These are phyloP conservation scores for Cydonia oblonga DNA, from an alignment of 331 rosid species.

Conservation along the genomic window DNA sequence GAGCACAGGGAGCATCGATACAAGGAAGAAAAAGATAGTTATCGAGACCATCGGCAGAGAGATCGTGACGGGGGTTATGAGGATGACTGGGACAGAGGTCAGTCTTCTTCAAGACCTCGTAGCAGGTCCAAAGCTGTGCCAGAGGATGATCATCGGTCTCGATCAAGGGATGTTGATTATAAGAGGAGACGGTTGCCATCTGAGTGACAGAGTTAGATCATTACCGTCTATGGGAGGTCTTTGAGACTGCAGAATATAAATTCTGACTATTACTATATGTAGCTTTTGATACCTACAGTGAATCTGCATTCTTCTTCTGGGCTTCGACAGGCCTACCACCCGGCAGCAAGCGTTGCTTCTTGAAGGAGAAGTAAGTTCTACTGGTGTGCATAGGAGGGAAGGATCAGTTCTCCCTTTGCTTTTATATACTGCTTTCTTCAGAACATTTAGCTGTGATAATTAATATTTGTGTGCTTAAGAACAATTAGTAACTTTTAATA, in stretches of 20 bases:
- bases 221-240: background rate
- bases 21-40: slow-evolving; percentile 32
- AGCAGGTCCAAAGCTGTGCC: slow-evolving; percentile 28
- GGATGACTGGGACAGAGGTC: slow-evolving; percentile 38
- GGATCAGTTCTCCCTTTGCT: slow-evolving; percentile 8
- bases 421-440: slow-evolving; percentile 12
- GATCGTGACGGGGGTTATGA: slow-evolving; percentile 33
- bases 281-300: background rate
- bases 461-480: slow-evolving; percentile 13
- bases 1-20: slow-evolving; percentile 30
- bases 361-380: slow-evolving; percentile 27
- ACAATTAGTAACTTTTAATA: slow-evolving; percentile 10
- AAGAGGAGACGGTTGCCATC: slow-evolving; percentile 37
- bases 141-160: slow-evolving; percentile 35
- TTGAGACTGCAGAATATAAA: slow-evolving; percentile 3
- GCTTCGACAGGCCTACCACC: background rate
- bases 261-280: background rate
- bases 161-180: slow-evolving; percentile 39
- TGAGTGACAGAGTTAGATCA: slow-evolving; percentile 11
- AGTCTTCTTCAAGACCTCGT: slow-evolving; percentile 31
- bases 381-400: slow-evolving; percentile 13
- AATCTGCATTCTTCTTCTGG: slow-evolving; percentile 8
- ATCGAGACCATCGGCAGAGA: slow-evolving; percentile 30
- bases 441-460: slow-evolving; percentile 8
- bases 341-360: slow-evolving; percentile 7